These are phyloP conservation scores for Aspergillus pseudoviridinutans DNA, from an alignment of 2,329 filamentous ascomycete species.

Conservation along the genomic window DNA sequence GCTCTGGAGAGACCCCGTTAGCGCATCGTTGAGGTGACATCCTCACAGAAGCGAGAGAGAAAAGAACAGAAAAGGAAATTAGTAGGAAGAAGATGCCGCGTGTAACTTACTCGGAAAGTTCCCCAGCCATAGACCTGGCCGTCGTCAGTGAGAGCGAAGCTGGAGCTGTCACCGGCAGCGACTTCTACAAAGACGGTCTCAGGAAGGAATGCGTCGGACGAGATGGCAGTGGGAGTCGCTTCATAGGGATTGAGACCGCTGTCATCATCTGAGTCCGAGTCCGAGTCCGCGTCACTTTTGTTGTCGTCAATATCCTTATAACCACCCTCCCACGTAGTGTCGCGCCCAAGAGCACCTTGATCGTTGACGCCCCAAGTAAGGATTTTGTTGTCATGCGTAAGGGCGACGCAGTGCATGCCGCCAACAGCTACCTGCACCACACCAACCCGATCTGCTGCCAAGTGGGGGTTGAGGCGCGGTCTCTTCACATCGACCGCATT, in stretches of 20 bases:
- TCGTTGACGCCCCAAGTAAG: conserved; percentile 87
- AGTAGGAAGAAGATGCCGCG: conserved; percentile 3
- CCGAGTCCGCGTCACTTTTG: conserved; percentile 41
- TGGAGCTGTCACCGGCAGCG: conserved; percentile 56
- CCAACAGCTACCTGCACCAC: conserved; percentile 74
- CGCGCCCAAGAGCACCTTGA: conserved; percentile 72
- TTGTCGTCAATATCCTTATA: conserved; percentile 49
- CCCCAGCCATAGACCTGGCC: conserved; percentile 61
- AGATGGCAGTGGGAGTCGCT: conserved; percentile 51
- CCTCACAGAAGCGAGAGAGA: background rate
- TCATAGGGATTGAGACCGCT: conserved; percentile 55
- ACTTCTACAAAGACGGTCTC: conserved; percentile 55
- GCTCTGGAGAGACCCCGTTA: conserved; percentile 39
- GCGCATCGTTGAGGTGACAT: background rate
- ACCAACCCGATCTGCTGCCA: conserved; percentile 55
- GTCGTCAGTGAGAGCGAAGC: conserved; percentile 58
- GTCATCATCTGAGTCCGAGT: conserved; percentile 44
- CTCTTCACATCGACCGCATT: conserved; percentile 68
- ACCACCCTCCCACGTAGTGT: conserved; percentile 66
- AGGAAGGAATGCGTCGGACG: conserved; percentile 47
- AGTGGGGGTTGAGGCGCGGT: conserved; percentile 63
- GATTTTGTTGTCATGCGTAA: conserved; percentile 77
- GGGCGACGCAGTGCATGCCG: conserved; percentile 74
- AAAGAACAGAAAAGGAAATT: background rate
- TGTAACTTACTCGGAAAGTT: conserved; percentile 52